Percentiles rank a stretch among this genome's conserved stretches.
phyloP scores from a whole-genome alignment of 768 basidiomycete species.

The Glaciozyma antarctica region DNA sequence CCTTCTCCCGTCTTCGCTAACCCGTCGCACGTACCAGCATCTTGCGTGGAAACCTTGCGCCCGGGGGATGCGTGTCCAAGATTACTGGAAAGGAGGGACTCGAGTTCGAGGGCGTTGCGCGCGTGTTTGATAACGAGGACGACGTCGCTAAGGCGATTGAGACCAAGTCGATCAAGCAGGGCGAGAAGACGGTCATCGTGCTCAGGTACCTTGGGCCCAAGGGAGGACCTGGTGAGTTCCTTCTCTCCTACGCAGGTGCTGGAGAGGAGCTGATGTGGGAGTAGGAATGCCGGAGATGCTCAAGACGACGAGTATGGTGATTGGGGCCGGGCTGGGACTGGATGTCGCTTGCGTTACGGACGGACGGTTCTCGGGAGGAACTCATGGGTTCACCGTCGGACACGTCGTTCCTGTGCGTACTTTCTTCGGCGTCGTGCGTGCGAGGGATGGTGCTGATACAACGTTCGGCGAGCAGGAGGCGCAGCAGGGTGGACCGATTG shows the following conservation, averaged over 20 bases:
- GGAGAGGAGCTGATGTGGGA: not conserved
- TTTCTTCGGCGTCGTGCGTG: slow-evolving; percentile 59
- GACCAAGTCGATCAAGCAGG: slow-evolving; percentile 74
- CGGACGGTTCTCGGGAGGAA: slow-evolving; percentile 61
- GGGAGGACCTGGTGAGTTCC: slow-evolving; percentile 75
- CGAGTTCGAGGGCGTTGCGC: slow-evolving; percentile 79
- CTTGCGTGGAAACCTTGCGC: slow-evolving; percentile 81
- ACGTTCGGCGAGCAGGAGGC: slow-evolving; percentile 29
- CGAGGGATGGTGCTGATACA: slow-evolving; percentile 42
- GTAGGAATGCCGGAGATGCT: slow-evolving; percentile 99
- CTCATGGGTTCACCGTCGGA: slow-evolving; percentile 66
- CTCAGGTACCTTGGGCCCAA: slow-evolving; percentile 92
- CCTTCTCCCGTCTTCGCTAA: not conserved
- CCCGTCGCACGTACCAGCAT: slow-evolving; percentile 48
- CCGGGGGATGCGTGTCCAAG: slow-evolving; percentile 91
- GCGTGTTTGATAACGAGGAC: slow-evolving; percentile 83
- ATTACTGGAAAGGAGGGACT: slow-evolving; percentile 94
- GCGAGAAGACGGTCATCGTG: slow-evolving; percentile 88
- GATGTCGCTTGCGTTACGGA: slow-evolving; percentile 97
- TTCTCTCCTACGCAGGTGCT: not conserved
- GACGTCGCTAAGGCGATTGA: slow-evolving; percentile 82
- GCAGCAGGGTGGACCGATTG: slow-evolving; percentile 37
- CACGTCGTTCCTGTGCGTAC: slow-evolving; percentile 96
- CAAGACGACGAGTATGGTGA: slow-evolving; percentile 82
- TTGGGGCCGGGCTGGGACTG: slow-evolving; percentile 92